Percentiles rank a stretch among this genome's conserved stretches.
These are phyloP conservation scores for Alternaria postmessia DNA, from an alignment of 2,329 filamentous ascomycete species.

Conservation along the genomic window DNA sequence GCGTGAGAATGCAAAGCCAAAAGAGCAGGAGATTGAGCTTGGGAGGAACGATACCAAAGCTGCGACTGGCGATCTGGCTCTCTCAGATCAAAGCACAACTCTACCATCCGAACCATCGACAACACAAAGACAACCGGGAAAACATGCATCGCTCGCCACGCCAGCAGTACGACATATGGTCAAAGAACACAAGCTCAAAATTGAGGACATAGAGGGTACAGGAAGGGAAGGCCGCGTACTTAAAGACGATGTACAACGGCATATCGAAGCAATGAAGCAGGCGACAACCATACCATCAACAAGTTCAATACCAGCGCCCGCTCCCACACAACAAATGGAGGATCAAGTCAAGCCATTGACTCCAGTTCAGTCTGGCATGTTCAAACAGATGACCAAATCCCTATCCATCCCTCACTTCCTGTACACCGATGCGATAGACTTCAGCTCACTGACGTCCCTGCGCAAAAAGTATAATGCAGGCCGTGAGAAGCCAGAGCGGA, in stretches of 20 bases:
- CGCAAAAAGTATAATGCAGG: conserved; percentile 74
- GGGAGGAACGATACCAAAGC: conserved; percentile 47
- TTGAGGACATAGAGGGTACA: conserved; percentile 80
- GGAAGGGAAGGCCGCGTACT: conserved; percentile 89
- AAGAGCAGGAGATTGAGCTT: conserved; percentile 40
- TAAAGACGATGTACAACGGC: conserved; percentile 83
- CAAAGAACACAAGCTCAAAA: conserved; percentile 80
- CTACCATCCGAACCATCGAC: conserved; percentile 32
- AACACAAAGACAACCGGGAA: conserved; percentile 59
- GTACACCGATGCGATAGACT: conserved; percentile 88
- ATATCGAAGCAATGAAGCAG: conserved; percentile 33
- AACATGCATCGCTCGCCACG: conserved; percentile 80
- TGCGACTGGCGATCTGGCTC: conserved; percentile 23
- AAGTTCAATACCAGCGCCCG: conserved; percentile 37
- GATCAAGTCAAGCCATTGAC: conserved; percentile 77
- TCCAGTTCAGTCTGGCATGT: conserved; percentile 89
- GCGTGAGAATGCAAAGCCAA: not conserved
- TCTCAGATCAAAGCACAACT: conserved; percentile 24
- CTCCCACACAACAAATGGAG: conserved; percentile 44
- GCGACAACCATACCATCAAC: conserved; percentile 37
- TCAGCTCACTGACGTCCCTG: conserved; percentile 75
- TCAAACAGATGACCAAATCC: conserved; percentile 95
- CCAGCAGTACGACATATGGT: conserved; percentile 90
- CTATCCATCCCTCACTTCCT: conserved; percentile 93
- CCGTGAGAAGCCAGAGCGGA: conserved; percentile 56